Evolutionary conservation across 768 basidiomycete genomes (phyloP), one percentile per base, ranked within the genome.

Genomic region (Steccherinum ochraceum): DNA sequence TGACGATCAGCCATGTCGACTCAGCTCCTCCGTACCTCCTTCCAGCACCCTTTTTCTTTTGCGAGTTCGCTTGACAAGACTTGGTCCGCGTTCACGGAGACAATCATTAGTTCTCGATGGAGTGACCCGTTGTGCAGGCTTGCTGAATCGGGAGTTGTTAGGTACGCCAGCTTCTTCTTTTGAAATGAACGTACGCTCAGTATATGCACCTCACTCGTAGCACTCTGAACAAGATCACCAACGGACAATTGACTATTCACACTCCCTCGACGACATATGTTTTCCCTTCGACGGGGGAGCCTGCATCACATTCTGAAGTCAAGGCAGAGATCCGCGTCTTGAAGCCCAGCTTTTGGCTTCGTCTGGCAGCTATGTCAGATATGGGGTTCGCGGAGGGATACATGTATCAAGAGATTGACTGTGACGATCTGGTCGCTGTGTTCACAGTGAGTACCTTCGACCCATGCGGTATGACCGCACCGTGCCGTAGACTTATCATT

Each of bases 401-500:
- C 66, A 88, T 89, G 87, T 81, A 80, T 50, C 84, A 85, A 4
- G 86, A 89, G 43, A 79, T 86, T 25, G 78, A 83, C 56, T 81
- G 81, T 47, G 75, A 80, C 50, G 77, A 86, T 57, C 71, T 89
- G n/a, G 73, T 79, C 2, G 67, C 75, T 2, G 64, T 87, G 0
- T 88, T 88, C 68, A 67, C 77, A 63, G 85, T 83, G 52, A 58
- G 74, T 65, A 19, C 25, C 13, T 48, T n/a, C n/a, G n/a, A n/a
- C n/a, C n/a, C n/a, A n/a, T n/a, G 7, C 21, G n/a, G n/a, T n/a
- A n/a, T n/a, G 35, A 24, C 5, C 20, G 19, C 41, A 16, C 20
- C 40, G 4, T 19, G 24, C 20, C 12, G 19, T 40, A 23, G 13
- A 35, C 19, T 49, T 24, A 48, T 26, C 35, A 20, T 21, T 40